Conservation (phyloP, 768 basidiomycete species). For the Hygrophorus pudorinus region DNA sequence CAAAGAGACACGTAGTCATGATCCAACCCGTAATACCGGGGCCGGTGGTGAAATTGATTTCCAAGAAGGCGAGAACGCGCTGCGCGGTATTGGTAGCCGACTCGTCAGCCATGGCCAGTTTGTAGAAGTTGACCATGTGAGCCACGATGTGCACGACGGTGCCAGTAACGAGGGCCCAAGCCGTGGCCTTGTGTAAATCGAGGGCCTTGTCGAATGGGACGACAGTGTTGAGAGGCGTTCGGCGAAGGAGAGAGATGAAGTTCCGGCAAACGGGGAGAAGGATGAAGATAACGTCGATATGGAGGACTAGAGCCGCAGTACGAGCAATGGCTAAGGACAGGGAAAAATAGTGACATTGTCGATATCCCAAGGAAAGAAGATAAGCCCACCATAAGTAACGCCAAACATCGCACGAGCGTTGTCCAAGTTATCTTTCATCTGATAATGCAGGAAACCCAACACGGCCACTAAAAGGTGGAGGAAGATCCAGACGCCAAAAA, state of each 20-base stretch:
- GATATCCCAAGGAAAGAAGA: slow-evolving; percentile 17
- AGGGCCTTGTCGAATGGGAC: slow-evolving; percentile 94
- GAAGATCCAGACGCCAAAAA: slow-evolving; percentile 74
- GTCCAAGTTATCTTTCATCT: slow-evolving; percentile 66
- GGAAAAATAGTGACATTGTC: slow-evolving; percentile 24
- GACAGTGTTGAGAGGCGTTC: slow-evolving; percentile 74
- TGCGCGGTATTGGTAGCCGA: slow-evolving; percentile 43
- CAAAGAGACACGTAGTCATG: slow-evolving; percentile 61
- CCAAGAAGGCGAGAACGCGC: slow-evolving; percentile 60
- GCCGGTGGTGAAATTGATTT: slow-evolving; percentile 72
- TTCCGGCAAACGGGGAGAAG: slow-evolving; percentile 93
- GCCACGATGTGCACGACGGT: slow-evolving; percentile 68
- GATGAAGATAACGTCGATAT: slow-evolving; percentile 89
- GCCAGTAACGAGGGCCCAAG: slow-evolving; percentile 80
- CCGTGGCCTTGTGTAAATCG: slow-evolving; percentile 83
- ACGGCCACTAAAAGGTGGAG: slow-evolving; percentile 70
- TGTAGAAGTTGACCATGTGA: slow-evolving; percentile 80
- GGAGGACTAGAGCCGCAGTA: slow-evolving; percentile 80
- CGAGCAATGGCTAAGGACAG: slow-evolving; percentile 76
- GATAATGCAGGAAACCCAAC: slow-evolving; percentile 72
- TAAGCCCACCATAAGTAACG: slow-evolving; percentile 55
- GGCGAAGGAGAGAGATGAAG: slow-evolving; percentile 82
- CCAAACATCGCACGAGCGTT: slow-evolving; percentile 66
- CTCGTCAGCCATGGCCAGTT: slow-evolving; percentile 48
- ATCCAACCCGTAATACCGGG: slow-evolving; percentile 84